Evolutionary conservation across 192 early-diverging fungal species (phyloP).

Genomic region (Podila clonocystis): DNA sequence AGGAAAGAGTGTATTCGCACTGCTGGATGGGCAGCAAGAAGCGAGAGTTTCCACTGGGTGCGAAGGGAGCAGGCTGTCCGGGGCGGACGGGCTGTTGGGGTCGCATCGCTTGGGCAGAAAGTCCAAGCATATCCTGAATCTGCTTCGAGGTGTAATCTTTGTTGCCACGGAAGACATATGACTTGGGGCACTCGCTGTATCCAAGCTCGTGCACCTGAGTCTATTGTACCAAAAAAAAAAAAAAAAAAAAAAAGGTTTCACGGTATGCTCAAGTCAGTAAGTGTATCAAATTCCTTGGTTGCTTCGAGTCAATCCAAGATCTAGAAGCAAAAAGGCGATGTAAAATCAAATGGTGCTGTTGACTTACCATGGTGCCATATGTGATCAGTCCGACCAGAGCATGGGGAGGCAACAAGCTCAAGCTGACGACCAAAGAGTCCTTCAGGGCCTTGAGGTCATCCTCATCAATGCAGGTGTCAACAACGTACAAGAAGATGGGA

Average conservation of each 20-base stretch:
- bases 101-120: constrained; percentile 62
- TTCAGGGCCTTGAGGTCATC: constrained; percentile 96
- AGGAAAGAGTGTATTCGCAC: constrained; percentile 96
- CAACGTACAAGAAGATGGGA: constrained; percentile 98
- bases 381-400: constrained; percentile 97
- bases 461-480: constrained; percentile 97
- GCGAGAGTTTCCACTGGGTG: constrained; percentile 53
- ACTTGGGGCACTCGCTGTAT: constrained; percentile 95
- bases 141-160: constrained; percentile 97
- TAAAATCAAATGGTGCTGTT: not conserved
- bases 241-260: not conserved
- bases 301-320: too few species aligned
- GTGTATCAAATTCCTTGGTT: too few species aligned
- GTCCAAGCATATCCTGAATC: constrained; percentile 97
- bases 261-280: too few species aligned
- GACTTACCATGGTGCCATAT: constrained; percentile 93
- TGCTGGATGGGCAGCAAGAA: constrained; percentile 94
- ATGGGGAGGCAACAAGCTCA: constrained; percentile 90
- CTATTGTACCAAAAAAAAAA: constrained; percentile 39
- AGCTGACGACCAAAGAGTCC: constrained; percentile 89
- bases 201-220: constrained; percentile 97
- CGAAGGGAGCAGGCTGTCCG: constrained; percentile 45
- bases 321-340: too few species aligned
- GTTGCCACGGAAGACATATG: constrained; percentile 96
- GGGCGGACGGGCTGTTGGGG: constrained; percentile 58